Conservation (phyloP, 116 monocot species). For the Cymodocea nodosa region DNA sequence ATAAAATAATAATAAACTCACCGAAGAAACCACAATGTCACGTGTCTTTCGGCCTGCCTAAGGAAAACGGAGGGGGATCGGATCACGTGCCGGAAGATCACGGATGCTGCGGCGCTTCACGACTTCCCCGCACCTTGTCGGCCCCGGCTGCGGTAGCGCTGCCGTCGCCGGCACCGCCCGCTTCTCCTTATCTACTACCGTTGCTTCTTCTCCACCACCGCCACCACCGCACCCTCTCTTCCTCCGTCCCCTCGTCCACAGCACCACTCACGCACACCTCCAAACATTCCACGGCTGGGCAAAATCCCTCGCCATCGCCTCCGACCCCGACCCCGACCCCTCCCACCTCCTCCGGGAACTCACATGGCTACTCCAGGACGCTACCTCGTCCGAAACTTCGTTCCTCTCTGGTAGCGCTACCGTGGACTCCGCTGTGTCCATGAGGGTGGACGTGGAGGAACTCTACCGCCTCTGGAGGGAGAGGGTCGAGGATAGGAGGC, state of each 20-base stretch:
- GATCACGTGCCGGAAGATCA: too few species aligned
- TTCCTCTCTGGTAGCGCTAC: neutral
- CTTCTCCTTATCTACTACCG: neutral
- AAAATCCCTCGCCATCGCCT: conserved; percentile 26
- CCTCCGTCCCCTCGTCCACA: conserved; percentile 49
- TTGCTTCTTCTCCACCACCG: neutral
- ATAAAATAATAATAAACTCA: too few species aligned
- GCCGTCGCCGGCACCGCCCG: neutral
- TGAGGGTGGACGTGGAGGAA: conserved; percentile 37
- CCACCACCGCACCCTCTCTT: conserved; percentile 14
- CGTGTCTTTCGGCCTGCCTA: too few species aligned
- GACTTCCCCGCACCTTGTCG: neutral
- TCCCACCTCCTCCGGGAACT: conserved; percentile 54
- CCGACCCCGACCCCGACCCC: conserved; percentile 32
- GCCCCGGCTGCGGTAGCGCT: neutral
- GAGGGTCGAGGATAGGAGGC: conserved; percentile 51
- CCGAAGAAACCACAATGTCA: too few species aligned
- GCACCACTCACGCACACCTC: conserved; percentile 24
- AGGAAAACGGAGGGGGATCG: too few species aligned
- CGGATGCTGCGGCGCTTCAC: too few species aligned
- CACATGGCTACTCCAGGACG: conserved; percentile 71
- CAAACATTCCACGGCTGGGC: conserved; percentile 61
- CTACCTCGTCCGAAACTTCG: conserved; percentile 9
- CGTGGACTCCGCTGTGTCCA: conserved; percentile 5
- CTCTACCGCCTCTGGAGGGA: conserved; percentile 60